Evolutionary conservation across 495 filamentous ascomycete genomes (phyloP), one percentile per base, ranked within the genome.

Genomic region (Penicillium samsonianum): DNA sequence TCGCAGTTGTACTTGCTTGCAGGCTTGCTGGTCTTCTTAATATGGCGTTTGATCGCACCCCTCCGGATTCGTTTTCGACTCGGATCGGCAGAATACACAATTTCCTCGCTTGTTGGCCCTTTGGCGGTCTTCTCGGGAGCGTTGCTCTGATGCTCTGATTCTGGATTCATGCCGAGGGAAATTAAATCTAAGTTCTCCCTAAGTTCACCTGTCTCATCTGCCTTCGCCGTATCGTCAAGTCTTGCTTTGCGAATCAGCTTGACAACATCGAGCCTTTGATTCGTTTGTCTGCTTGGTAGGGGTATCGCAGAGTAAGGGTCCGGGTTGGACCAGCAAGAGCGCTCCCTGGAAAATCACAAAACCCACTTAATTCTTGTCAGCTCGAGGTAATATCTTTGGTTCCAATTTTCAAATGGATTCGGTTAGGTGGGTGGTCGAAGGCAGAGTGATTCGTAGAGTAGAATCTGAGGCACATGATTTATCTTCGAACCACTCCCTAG

Each of bases 301-400:
- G 92, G 92, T 8, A 94, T 74, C 3, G 79, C 86, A 4, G 89
- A 93, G 72, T 96, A 96, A 0, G 90, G 90, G 70, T 96, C 92
- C 4, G 91, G 90, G 63, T 96, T 96, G 0, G 90, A 96, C 92
- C 92, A 96, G 25, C 25, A 26, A n/a, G 9, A 28, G 5, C 1
- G 7, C 9, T 8, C 9, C 26, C 26, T 26, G 7, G 4, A 3
- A 26, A 26, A 26, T n/a, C n/a, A n/a, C n/a, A n/a, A n/a, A n/a
- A n/a, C n/a, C n/a, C n/a, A n/a, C n/a, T n/a, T n/a, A n/a, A n/a
- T n/a, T n/a, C n/a, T n/a, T n/a, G n/a, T n/a, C n/a, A n/a, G n/a
- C n/a, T n/a, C n/a, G n/a, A n/a, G n/a, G n/a, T n/a, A n/a, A n/a
- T n/a, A n/a, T n/a, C n/a, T n/a, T n/a, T n/a, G n/a, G n/a, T n/a